Percentiles rank a stretch among this genome's conserved stretches.
phyloP scores from a whole-genome alignment of 768 basidiomycete species.

The Leccinum disarticulatum region DNA sequence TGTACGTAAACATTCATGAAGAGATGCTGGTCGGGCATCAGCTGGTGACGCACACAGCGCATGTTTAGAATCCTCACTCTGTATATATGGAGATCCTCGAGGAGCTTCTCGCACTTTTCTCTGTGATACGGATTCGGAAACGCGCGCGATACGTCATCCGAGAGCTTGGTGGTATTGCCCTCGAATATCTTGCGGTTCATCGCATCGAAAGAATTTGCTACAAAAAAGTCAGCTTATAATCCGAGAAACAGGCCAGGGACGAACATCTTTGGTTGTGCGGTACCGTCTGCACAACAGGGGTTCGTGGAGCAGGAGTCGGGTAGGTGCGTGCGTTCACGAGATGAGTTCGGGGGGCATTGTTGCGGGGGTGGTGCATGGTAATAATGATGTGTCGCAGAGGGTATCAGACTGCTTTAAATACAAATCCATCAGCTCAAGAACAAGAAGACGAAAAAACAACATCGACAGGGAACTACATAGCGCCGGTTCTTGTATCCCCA shows the following conservation, averaged over 20 bases:
- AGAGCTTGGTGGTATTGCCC: background rate
- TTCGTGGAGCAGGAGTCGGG: constrained; percentile 2
- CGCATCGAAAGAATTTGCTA: constrained; percentile 11
- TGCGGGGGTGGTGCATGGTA: constrained; percentile 7
- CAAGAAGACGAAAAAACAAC: background rate
- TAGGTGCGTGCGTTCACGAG: background rate
- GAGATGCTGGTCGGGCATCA: constrained; percentile 22
- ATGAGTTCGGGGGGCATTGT: background rate
- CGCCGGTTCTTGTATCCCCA: constrained; percentile 4
- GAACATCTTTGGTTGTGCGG: constrained; percentile 5
- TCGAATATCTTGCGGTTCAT: background rate
- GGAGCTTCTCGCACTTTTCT: constrained; percentile 7
- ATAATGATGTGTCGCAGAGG: background rate
- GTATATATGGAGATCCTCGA: constrained; percentile 17
- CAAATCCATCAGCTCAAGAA: background rate
- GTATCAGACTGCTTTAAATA: background rate
- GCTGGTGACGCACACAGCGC: background rate
- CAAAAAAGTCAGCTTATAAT: background rate
- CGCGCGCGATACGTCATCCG: constrained; percentile 1
- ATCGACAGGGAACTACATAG: too few relatives aligned
- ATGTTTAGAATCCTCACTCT: constrained; percentile 13
- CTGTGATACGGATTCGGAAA: background rate
- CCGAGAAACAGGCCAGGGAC: constrained; percentile 3
- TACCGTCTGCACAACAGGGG: background rate
- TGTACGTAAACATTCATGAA: constrained; percentile 28